These are phyloP conservation scores for Neurospora sp. DNA, from an alignment of 2,329 filamentous ascomycete species.

Conservation along the genomic window DNA sequence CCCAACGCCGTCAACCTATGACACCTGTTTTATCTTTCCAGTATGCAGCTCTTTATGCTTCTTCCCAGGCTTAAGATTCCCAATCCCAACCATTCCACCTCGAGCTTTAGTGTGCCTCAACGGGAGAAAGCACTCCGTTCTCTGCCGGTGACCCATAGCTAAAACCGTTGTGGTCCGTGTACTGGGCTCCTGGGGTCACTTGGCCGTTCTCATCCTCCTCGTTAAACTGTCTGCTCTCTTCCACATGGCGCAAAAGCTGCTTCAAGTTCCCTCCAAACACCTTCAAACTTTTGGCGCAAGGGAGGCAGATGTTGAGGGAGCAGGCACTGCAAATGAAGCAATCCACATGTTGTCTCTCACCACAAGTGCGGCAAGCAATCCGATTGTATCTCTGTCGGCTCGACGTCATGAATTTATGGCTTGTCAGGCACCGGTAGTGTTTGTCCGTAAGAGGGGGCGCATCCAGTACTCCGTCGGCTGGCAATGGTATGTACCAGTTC, in stretches of 20 bases:
- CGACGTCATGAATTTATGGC: slow-evolving; percentile 38
- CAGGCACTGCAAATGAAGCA: slow-evolving; percentile 33
- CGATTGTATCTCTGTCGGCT: slow-evolving; percentile 40
- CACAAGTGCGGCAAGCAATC: slow-evolving; percentile 45
- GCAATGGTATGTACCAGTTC: slow-evolving; percentile 18
- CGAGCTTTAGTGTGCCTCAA: not conserved
- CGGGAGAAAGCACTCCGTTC: not conserved
- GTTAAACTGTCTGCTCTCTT: slow-evolving; percentile 7
- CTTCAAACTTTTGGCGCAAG: slow-evolving; percentile 34
- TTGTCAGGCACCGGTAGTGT: slow-evolving; percentile 37
- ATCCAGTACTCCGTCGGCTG: slow-evolving; percentile 29
- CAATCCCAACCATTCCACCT: not conserved
- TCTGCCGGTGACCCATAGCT: not conserved
- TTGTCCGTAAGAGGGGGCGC: slow-evolving; percentile 30
- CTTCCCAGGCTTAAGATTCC: not conserved
- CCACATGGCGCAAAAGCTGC: slow-evolving; percentile 28
- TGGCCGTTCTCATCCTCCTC: not conserved
- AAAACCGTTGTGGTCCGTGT: not conserved
- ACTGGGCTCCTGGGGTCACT: not conserved
- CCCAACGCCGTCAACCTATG: not conserved
- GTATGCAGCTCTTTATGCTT: not conserved
- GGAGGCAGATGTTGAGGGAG: slow-evolving; percentile 14
- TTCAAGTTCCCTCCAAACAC: slow-evolving; percentile 32
- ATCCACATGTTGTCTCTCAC: slow-evolving; percentile 12
- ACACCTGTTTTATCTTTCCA: not conserved